Conservation (phyloP, 306 rosid genomes). For the Cicer yamashitae region DNA sequence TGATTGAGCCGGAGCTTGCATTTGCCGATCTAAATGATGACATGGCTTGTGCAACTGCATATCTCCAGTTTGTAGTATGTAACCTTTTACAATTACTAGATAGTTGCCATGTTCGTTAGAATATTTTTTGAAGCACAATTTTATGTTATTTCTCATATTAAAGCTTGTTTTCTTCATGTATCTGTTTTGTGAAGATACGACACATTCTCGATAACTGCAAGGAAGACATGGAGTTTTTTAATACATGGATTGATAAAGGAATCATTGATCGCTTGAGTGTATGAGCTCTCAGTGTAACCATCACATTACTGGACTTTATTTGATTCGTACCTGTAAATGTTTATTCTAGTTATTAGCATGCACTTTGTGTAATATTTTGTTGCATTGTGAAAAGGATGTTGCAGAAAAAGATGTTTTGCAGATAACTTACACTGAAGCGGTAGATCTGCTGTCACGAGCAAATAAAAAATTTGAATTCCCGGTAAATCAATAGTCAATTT, state of each 20-base stretch:
- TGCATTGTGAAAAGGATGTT: constrained; percentile 66
- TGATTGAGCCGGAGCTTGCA: constrained; percentile 98
- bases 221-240: constrained; percentile 97
- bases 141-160: constrained; percentile 17
- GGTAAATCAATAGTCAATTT: constrained; percentile 50
- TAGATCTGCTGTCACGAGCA: constrained; percentile 78
- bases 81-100: constrained; percentile 50
- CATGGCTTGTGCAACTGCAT: constrained; percentile 98
- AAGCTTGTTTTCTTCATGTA: constrained; percentile 13
- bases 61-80: constrained; percentile 97
- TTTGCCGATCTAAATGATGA: constrained; percentile 96
- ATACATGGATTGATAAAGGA: constrained; percentile 95
- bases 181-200: constrained; percentile 66
- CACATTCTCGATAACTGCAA: constrained; percentile 85
- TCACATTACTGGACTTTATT: constrained; percentile 40
- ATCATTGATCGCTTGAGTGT: constrained; percentile 85
- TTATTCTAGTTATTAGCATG: constrained; percentile 25
- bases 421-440: constrained; percentile 87
- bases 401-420: constrained; percentile 79
- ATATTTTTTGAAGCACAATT: constrained; percentile 32
- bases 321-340: constrained; percentile 16
- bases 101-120: constrained; percentile 35
- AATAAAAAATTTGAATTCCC: constrained; percentile 94
- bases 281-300: constrained; percentile 66
- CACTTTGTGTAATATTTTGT: constrained; percentile 29